Evolutionary conservation across 306 rosid species (phyloP).

Genomic region (Styphnolobium japonicum): DNA sequence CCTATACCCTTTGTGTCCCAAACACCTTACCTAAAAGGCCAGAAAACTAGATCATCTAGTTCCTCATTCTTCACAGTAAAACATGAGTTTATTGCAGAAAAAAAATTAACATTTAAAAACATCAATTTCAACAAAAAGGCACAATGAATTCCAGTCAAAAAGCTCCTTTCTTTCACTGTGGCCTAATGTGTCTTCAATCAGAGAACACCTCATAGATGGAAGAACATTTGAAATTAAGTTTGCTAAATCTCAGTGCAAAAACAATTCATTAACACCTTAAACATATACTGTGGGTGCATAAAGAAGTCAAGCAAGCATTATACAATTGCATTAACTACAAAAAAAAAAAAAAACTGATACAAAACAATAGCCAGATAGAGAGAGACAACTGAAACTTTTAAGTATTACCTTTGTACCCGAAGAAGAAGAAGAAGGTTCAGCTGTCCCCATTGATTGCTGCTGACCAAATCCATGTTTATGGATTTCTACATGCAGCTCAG

Average conservation of each 20-base stretch:
- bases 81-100: neutral
- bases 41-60: neutral
- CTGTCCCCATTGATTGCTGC: conserved; percentile 45
- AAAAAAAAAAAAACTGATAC: neutral
- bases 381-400: neutral
- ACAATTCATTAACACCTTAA: neutral
- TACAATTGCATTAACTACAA: neutral
- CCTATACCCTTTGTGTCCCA: neutral
- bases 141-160: neutral
- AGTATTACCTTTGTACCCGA: conserved; percentile 61
- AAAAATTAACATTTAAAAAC: neutral
- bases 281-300: neutral
- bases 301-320: neutral
- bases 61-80: neutral
- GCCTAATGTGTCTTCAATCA: neutral
- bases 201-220: neutral
- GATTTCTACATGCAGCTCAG: conserved; percentile 62
- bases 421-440: conserved; percentile 70
- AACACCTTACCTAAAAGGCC: neutral
- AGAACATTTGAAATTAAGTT: neutral
- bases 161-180: neutral
- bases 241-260: neutral
- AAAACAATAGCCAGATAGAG: neutral
- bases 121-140: neutral
- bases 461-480: conserved; percentile 62